Conservation (phyloP, 805 yeast genomes). For the Teunomyces aglyptinius region DNA sequence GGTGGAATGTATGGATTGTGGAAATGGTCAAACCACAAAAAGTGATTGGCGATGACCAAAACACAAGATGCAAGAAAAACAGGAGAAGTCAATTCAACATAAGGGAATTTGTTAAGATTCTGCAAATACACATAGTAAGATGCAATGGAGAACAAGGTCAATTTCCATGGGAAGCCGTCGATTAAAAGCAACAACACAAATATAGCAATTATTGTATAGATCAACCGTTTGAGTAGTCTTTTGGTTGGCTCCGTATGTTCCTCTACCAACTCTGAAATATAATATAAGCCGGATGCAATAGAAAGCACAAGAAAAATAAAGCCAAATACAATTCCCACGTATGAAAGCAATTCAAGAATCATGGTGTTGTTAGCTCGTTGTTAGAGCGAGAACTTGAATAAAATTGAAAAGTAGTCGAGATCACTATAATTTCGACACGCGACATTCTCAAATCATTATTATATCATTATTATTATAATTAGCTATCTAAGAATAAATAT, state of each 20-base stretch:
- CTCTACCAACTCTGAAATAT: constrained; percentile 87
- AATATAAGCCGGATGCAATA: constrained; percentile 88
- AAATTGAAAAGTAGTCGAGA: too few species aligned
- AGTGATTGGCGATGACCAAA: constrained; percentile 77
- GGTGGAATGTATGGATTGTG: constrained; percentile 72
- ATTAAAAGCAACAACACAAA: constrained; percentile 60
- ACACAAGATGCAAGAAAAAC: constrained; percentile 68
- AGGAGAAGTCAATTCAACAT: constrained; percentile 70
- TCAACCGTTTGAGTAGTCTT: constrained; percentile 60
- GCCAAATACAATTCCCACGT: constrained; percentile 37
- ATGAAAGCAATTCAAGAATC: constrained; percentile 41
- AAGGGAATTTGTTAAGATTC: constrained; percentile 80
- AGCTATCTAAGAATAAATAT: constrained; percentile 53
- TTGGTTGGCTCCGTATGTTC: constrained; percentile 88
- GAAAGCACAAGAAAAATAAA: constrained; percentile 44
- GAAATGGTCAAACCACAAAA: constrained; percentile 86
- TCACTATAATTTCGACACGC: background rate
- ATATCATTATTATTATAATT: constrained; percentile 4
- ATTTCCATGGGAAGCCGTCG: constrained; percentile 76
- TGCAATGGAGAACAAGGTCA: constrained; percentile 63
- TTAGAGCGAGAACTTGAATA: too few species aligned
- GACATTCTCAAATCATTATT: background rate
- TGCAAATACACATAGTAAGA: constrained; percentile 74
- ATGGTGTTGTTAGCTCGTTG: constrained; percentile 14
- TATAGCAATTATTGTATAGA: constrained; percentile 56